phyloP scores from a whole-genome alignment of 148 eudicot genomes.

The Vaccinium darrowii region DNA sequence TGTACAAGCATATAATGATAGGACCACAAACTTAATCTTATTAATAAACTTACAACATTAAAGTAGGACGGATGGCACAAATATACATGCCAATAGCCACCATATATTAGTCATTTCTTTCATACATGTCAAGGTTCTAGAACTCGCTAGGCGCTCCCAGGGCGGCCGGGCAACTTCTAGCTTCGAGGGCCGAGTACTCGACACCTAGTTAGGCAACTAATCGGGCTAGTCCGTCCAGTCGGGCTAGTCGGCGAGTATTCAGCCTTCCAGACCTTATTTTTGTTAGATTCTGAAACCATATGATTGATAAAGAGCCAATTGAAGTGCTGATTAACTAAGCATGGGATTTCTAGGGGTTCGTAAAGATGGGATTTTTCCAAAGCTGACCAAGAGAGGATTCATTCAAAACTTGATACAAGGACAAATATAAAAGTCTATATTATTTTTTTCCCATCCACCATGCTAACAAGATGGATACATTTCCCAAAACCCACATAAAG shows the following conservation, averaged over 20 bases:
- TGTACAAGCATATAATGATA: neutral
- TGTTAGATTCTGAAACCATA: neutral
- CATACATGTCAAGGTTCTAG: neutral
- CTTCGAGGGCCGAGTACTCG: too few relatives aligned
- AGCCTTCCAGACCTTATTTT: neutral
- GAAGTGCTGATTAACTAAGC: neutral
- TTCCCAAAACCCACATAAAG: neutral
- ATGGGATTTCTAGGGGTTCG: neutral
- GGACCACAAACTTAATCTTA: neutral
- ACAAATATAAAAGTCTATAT: neutral
- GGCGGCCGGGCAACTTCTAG: too few relatives aligned
- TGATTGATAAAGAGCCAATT: neutral
- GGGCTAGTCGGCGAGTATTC: too few relatives aligned
- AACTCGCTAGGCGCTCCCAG: too few relatives aligned
- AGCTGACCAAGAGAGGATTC: neutral
- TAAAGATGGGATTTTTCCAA: neutral
- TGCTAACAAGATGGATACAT: neutral
- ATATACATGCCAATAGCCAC: neutral
- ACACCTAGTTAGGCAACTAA: too few relatives aligned
- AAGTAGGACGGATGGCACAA: neutral
- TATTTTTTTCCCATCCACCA: neutral
- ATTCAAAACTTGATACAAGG: neutral
- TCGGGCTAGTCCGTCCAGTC: too few relatives aligned
- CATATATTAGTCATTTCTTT: neutral
- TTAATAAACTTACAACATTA: neutral